Base-by-base conservation (phyloP, 306 rosid species). In the Casuarina glauca region DNA sequence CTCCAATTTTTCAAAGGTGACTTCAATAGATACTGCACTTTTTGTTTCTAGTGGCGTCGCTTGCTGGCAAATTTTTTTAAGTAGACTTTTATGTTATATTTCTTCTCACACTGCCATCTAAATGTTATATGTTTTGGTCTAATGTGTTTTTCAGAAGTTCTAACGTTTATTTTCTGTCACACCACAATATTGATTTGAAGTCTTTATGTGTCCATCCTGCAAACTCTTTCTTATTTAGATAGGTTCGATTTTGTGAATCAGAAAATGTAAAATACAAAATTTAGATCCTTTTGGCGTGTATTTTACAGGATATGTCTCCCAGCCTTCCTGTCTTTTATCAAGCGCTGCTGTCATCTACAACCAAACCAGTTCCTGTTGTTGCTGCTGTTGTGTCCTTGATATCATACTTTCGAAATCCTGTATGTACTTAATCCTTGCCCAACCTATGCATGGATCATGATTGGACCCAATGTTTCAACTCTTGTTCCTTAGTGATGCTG, bases 1-100 rank as follows among this genome's bases (percentile, higher is more conserved):
- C 78, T 78, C 85, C 83, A 87, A 89, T 77, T 86, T 89, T 82
- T 82, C 96, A 0, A 90, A 95, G 98, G 97, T 95, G 87, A 68
- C 64, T 41, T 43, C 55, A 45, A 71, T 82, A 74, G 26, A 43
- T 53, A 44, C 50, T 36, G 36, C 61, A 2, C 60, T 73, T 50
- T 80, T 53, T 72, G 71, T 68, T 81, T 50, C 57, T 26, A 75
- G 69, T 80, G 67, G 32, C 32, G 9, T 63, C 35, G 77, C 46
- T 52, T 19, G 72, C 72, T 67, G 83, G 54, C 69, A 73, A 74
- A 50, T 58, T 73, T 84, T 61, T 75, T 63, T 71, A 58, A n/a
- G 49, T 64, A 57, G 8, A 72, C 62, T 52, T 39, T 54, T 68
- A 60, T 81, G 75, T 64, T 38, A 71, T 61, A 74, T 72, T 72